Base-by-base conservation (phyloP, 768 basidiomycete genomes). In the Podaxis mareebaensis region DNA sequence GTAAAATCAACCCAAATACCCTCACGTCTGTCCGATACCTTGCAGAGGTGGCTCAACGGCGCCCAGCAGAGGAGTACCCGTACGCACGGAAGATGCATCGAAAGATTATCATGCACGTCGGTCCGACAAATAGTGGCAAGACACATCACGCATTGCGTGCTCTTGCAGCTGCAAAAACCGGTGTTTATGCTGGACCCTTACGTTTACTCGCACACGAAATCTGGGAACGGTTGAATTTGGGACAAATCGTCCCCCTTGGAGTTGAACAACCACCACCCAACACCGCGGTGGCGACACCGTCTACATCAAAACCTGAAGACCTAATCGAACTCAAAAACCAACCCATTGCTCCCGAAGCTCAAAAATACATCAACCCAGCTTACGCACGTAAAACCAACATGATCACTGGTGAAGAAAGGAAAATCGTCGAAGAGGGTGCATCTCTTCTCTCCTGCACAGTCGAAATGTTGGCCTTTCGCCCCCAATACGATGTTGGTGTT, bases 71-170 rank as follows among this genome's bases (percentile, higher is more conserved):
- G 63, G 70, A 76, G 11, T 87, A 72, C 68, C 70, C 77, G 0
- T 17, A 58, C 8, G 87, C 94, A 0, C 86, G 96, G 10, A 69
- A 73, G 11, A 76, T 88, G 66, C 82, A 80, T 17, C 84, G 96
- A 20, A 92, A 89, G 67, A 79, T 99, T 68, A 90, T 96, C 73
- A 89, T 99, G 81, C 96, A 99, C 69, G 94, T 99, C 44, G 97
- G 96, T 0, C 97, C 97, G 0, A 99, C 97, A 24, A 99, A 99
- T 74, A 93, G 92, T 65, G 97, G 96, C 33, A 99, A 99, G 78
- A 99, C 96, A 0, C 89, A 99, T 71, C 88, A 91, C 70, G 97
- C 96, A 0, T 78, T 99, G 8, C 88, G 93, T 49, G 93, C 95
- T 0, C 83, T 99, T 2, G 92, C 94, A 0, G 85, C 87, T 3